Evolutionary conservation across 305 asterid genomes (phyloP), one percentile per base, ranked within the genome.

Genomic region (Euphrasia arctica): DNA sequence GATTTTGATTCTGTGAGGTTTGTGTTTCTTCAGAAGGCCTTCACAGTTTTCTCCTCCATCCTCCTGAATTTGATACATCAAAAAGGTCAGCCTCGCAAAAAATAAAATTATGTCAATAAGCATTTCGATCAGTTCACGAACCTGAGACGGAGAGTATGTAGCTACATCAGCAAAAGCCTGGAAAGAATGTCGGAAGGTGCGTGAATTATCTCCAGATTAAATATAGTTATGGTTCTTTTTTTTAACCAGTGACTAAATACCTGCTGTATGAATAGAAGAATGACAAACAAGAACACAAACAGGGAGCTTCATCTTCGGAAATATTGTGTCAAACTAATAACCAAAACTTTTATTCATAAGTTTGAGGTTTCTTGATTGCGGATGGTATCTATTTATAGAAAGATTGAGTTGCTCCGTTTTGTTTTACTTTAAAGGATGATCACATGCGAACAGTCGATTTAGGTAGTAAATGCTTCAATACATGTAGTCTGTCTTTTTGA

Each of bases 141-240:
- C 84, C 84, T 72, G 78, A 58, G 76, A 72, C 59, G 68, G 66
- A 56, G 78, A 56, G 41, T 67, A 59, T 31, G 70, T 56, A 58
- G 74, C 83, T 61, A 70, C 77, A 73, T 58, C 80, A 42, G 66
- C 60, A 41, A 73, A 81, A 47, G 50, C 77, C 88, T 79, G 75
- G 29, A 51, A 51, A 55, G 68, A 73, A 32, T n/a, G 42, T 31
- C 25, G 62, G n/a, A 66, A 58, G 5, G 48, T 50, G 48, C 72
- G 54, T 28, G 61, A 59, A 27, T 54, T 10, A 57, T 31, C 5
- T 31, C 34, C 34, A 31, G 34, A 31, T 4, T 31, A 31, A 31
- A 31, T 4, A 31, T 31, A 31, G 34, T 31, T 3, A 2, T 31
- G 34, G 5, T 31, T 25, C 27, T 25, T 31, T 31, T 29, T 31